Conservation (phyloP, 164 flowering plant species). For the Platanus orientalis region DNA sequence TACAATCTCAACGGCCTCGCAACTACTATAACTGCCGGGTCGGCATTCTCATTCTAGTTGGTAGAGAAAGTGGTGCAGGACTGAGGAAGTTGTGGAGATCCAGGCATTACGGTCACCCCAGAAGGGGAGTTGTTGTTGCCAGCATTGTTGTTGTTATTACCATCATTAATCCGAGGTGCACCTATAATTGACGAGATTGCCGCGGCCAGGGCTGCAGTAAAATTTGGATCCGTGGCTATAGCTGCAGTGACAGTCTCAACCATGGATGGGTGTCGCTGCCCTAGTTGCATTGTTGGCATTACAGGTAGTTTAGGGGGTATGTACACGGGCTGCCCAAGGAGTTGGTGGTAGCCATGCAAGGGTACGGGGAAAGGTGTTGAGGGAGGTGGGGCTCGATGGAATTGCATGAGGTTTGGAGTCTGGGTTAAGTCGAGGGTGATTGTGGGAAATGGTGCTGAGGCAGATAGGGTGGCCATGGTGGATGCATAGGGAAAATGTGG, state of each 20-base stretch:
- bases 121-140: background rate
- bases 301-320: slow-evolving; percentile 14
- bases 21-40: too few species aligned
- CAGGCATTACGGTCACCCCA: slow-evolving; percentile 18
- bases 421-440: slow-evolving; percentile 56
- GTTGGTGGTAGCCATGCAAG: slow-evolving; percentile 16
- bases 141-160: slow-evolving; percentile 6
- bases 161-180: slow-evolving; percentile 11
- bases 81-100: slow-evolving; percentile 41
- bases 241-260: slow-evolving; percentile 42
- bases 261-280: slow-evolving; percentile 26
- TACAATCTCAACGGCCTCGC: too few species aligned
- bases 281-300: slow-evolving; percentile 13
- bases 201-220: slow-evolving; percentile 50
- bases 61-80: slow-evolving; percentile 52
- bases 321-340: slow-evolving; percentile 23
- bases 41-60: slow-evolving; percentile 21
- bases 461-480: slow-evolving; percentile 53
- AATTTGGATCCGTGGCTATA: slow-evolving; percentile 45
- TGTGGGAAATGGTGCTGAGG: slow-evolving; percentile 64
- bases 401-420: slow-evolving; percentile 17
- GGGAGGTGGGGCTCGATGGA: slow-evolving; percentile 19
- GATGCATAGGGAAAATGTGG: slow-evolving; percentile 38
- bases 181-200: slow-evolving; percentile 40
- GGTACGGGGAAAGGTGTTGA: slow-evolving; percentile 25